Conservation (phyloP, 1,284 basidiomycete species). For the Fistulinella cinereoalba region DNA sequence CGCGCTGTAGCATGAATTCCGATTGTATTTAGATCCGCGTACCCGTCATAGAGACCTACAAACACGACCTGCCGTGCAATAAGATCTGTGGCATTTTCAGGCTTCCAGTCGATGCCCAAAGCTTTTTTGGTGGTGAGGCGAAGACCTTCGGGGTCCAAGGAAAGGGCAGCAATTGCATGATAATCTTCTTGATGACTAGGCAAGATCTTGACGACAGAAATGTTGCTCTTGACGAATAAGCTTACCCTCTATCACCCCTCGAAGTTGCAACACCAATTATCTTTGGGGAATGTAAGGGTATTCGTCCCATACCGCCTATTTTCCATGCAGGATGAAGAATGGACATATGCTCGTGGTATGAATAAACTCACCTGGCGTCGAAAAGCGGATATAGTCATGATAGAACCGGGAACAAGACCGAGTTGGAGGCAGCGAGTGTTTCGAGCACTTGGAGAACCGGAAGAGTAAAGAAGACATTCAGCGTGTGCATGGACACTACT, state of each 20-base stretch:
- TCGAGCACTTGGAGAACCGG: conserved; percentile 18
- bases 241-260: conserved; percentile 70
- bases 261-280: conserved; percentile 75
- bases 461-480: conserved; percentile 30
- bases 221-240: conserved; percentile 1
- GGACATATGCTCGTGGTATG: not conserved
- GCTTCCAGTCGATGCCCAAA: conserved; percentile 71
- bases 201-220: conserved; percentile 12
- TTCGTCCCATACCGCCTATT: conserved; percentile 47
- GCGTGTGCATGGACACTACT: conserved; percentile 24
- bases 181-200: conserved; percentile 82
- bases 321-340: not conserved
- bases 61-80: conserved; percentile 77
- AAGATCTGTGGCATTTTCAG: conserved; percentile 51
- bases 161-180: conserved; percentile 70
- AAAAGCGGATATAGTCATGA: conserved; percentile 68
- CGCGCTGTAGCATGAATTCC: not conserved
- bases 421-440: conserved; percentile 3
- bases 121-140: conserved; percentile 58
- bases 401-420: conserved; percentile 35
- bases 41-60: conserved; percentile 91
- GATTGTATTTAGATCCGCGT: conserved; percentile 22
- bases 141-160: conserved; percentile 72
- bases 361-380: conserved; percentile 47
- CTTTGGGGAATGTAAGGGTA: conserved; percentile 53